A percentile compares a stretch with the other conserved stretches of the same genome.
phyloP scores from a whole-genome alignment of 441 rosid species.

The Pelargonium myrrhifolium region DNA sequence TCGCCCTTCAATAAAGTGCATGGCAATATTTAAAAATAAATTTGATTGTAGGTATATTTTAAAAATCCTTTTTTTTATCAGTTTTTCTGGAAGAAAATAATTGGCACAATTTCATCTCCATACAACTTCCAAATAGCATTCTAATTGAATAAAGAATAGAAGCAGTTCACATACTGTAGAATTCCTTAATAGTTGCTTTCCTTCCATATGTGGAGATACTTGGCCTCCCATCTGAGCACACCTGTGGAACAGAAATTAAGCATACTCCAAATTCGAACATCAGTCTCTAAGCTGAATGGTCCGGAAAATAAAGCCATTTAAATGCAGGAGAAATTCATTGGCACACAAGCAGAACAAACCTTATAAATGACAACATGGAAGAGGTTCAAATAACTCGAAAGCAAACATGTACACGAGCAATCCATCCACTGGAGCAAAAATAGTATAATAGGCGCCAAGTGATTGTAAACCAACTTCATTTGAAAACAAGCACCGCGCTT shows the following conservation, averaged over 20 bases:
- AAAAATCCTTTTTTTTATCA: too few relatives aligned
- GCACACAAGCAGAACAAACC: constrained; percentile 24
- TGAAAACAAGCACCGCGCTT: constrained; percentile 34
- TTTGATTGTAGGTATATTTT: too few relatives aligned
- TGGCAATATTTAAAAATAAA: too few relatives aligned
- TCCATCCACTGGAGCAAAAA: constrained; percentile 50
- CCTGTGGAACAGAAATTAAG: constrained; percentile 25
- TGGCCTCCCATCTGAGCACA: constrained; percentile 37
- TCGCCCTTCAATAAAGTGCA: too few relatives aligned
- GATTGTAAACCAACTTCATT: constrained; percentile 44
- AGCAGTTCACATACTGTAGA: constrained; percentile 25
- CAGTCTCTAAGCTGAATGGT: too few relatives aligned
- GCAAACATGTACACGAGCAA: constrained; percentile 37
- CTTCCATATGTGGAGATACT: constrained; percentile 29
- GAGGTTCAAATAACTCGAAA: constrained; percentile 38
- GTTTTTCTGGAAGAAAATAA: too few relatives aligned
- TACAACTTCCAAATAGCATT: too few relatives aligned
- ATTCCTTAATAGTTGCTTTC: constrained; percentile 36
- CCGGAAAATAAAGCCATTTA: neutral
- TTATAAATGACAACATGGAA: constrained; percentile 41
- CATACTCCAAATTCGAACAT: neutral
- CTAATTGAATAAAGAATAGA: neutral
- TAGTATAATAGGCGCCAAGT: constrained; percentile 38
- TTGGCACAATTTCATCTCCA: too few relatives aligned
- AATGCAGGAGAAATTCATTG: neutral